Evolutionary conservation across 768 basidiomycete genomes (phyloP), one percentile per base, ranked within the genome.

Genomic region (Leucocoprinus leucothites): DNA sequence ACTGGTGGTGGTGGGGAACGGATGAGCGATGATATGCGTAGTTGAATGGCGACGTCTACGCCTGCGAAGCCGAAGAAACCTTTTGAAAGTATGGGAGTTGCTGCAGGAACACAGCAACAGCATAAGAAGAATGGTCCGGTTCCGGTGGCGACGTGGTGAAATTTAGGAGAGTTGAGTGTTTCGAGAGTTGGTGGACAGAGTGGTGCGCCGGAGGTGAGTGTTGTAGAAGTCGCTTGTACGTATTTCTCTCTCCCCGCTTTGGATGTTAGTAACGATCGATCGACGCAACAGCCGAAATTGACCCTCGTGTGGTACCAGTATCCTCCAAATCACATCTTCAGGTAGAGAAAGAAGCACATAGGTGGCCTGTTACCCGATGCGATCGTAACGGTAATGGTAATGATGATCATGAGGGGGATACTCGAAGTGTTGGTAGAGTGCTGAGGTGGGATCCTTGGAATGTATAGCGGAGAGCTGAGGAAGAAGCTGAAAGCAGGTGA

Each of bases 171-270:
- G 25, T 18, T 9, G 11, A 13, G 19, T 34, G 51, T 24, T 18
- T 34, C 22, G 41, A 8, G 34, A 34, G 28, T 24, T 42, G 46
- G 18, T 16, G 11, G 22, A n/a, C 16, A 5, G 16, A 9, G 18
- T 13, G 52, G 52, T 3, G n/a, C n/a, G n/a, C 52, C 52, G 9
- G 52, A 53, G 31, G 52, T 53, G 8, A 53, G 44, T 19, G 35
- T 53, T 21, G 24, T 53, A n/a, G 52, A 53, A 13, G 52, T 35
- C 5, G 47, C 44, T 25, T 21, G 52, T 53, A 35, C 36, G 52
- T 47, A n/a, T 18, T 38, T 35, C 22, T 16, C 18, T 47, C n/a
- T n/a, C 13, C 19, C 3, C 6, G n/a, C 13, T 21, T 3, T 13
- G 8, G 13, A 22, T 9, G 25, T 44, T 19, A 8, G 7, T 2